Evolutionary conservation across 352 stramenopile species (phyloP), one percentile per base, ranked within the genome.

Genomic region (Phytophthora sansomeana): DNA sequence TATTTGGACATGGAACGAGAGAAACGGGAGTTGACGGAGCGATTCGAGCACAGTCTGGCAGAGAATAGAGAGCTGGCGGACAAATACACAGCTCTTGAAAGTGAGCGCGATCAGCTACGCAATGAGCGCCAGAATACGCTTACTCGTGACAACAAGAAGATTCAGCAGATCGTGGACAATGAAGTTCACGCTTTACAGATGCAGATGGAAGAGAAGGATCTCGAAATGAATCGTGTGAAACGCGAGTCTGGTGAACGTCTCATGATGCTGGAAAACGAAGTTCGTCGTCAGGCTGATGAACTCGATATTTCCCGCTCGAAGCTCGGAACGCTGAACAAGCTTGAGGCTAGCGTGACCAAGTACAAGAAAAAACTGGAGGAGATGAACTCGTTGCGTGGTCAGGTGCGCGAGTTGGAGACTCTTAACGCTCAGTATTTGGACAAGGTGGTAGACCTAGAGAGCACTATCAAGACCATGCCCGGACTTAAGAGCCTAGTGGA

Each of bases 331-430:
- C 63, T 96, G 26, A 83, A 85, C 9, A 96, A 96, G 58, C 67
- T 96, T 8, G 88, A 96, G 64, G 75, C 84, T 16, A 96, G 76
- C 19, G 78, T 95, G 21, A 65, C 69, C 32, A 96, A 96, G 71
- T 96, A 94, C 74, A 93, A 93, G 65, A 89, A 91, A 66, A 92
- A 92, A 35, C 69, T 96, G 16, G 88, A 96, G 30, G 88, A 96
- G 38, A 93, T 96, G 86, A 90, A 87, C 46, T 72, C 77, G n/a
- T 47, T 96, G 44, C 85, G 85, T 38, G 81, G 67, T 39, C 84
- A 94, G 42, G 76, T 93, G 44, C 87, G 86, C 59, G 88, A 96
- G 43, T 55, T 96, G 28, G 88, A 96, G 74, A 78, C 63, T 8
- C 80, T 92, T 30, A 95, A 94, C 26, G 79, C 85, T 17, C 78